phyloP scores from a whole-genome alignment of 345 rosid species.

The Citrus mangshanensis region DNA sequence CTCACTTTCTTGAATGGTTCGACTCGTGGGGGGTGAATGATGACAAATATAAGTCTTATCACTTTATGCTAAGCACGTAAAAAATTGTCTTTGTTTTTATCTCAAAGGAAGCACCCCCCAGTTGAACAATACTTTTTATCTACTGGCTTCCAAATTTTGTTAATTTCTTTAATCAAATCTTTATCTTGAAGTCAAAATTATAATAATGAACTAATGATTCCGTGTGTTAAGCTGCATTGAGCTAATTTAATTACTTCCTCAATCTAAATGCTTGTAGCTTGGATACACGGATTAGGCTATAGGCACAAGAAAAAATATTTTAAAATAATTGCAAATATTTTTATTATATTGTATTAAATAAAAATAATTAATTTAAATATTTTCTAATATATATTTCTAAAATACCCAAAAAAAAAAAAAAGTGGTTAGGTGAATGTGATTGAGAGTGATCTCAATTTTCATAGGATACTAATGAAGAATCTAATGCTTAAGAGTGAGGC shows the following conservation, averaged over 20 bases:
- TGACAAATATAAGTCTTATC: not conserved
- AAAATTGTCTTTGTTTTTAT: not conserved
- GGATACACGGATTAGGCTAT: too few species aligned
- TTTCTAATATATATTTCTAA: too few species aligned
- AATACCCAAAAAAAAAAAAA: too few species aligned
- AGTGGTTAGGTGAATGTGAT: too few species aligned
- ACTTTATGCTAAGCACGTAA: not conserved
- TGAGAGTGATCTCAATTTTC: too few species aligned
- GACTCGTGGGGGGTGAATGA: not conserved
- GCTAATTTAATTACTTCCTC: not conserved
- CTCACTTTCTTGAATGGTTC: not conserved
- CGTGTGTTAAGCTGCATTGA: not conserved
- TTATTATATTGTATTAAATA: too few species aligned
- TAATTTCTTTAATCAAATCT: not conserved
- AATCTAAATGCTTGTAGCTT: too few species aligned
- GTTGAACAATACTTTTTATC: not conserved
- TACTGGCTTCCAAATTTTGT: not conserved
- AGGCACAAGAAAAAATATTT: too few species aligned
- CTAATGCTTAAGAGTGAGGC: too few species aligned
- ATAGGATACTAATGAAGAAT: too few species aligned
- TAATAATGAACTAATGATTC: not conserved
- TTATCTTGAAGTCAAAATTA: not conserved
- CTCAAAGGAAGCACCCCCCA: not conserved
- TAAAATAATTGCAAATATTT: too few species aligned
- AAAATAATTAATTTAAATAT: too few species aligned